Conservation (phyloP, 2,329 filamentous ascomycete genomes). For the Ascochyta viciae-villosae region DNA sequence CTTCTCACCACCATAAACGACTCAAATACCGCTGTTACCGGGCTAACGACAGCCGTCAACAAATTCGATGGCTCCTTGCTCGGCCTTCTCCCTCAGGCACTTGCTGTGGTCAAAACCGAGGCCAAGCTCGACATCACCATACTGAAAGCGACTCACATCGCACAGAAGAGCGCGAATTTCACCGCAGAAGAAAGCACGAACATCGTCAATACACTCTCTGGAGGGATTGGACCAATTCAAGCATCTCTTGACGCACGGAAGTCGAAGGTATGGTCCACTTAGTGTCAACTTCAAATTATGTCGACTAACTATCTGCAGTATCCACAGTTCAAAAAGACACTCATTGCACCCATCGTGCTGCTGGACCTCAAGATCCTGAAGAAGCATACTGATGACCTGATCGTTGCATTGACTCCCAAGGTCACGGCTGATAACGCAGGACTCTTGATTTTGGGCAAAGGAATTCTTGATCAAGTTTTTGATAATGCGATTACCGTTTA, state of each 20-base stretch:
- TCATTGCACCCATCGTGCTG: constrained; percentile 28
- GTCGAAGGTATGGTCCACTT: constrained; percentile 18
- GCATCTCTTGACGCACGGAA: constrained; percentile 22
- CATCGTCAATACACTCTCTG: constrained; percentile 23
- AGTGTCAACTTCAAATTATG: not conserved
- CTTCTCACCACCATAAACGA: constrained; percentile 23
- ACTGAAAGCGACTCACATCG: constrained; percentile 24
- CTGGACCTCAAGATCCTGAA: constrained; percentile 31
- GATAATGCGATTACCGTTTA: constrained; percentile 31
- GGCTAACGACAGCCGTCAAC: constrained; percentile 30
- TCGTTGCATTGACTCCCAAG: constrained; percentile 27
- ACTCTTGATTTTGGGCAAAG: constrained; percentile 16
- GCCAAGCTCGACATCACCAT: constrained; percentile 26
- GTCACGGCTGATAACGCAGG: constrained; percentile 21
- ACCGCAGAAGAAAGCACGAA: constrained; percentile 23
- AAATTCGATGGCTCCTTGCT: constrained; percentile 30
- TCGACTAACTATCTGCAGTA: constrained; percentile 21
- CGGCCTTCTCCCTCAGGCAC: constrained; percentile 27
- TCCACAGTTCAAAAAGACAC: constrained; percentile 30
- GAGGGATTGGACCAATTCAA: constrained; percentile 24
- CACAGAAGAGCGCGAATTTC: constrained; percentile 23
- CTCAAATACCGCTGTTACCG: constrained; percentile 22
- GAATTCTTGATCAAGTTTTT: constrained; percentile 26
- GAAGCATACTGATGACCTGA: constrained; percentile 27
- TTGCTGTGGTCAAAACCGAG: constrained; percentile 26